phyloP scores from a whole-genome alignment of 225 moss, liverwort and hornwort species.

The Lunularia cruciata region DNA sequence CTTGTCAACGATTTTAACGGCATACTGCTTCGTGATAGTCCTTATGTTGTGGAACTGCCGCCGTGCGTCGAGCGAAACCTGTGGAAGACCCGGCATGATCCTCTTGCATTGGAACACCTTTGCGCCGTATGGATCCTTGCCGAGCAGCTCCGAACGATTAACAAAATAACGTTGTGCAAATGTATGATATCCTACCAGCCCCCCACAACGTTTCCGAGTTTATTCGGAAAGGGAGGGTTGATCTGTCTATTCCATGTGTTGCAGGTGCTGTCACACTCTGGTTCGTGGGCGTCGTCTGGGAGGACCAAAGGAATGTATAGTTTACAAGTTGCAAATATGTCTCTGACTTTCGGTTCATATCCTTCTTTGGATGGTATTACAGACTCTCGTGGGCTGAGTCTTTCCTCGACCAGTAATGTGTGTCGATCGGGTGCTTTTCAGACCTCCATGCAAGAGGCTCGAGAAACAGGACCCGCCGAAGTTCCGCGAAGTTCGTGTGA shows the following conservation, averaged over 20 bases:
- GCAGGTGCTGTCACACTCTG: conserved; percentile 7
- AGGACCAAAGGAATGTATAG: conserved; percentile 5
- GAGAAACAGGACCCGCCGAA: background rate
- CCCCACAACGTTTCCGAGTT: background rate
- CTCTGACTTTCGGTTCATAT: conserved; percentile 11
- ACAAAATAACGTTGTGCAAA: conserved; percentile 10
- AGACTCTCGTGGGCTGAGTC: conserved; percentile 11
- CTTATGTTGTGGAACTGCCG: conserved; percentile 1
- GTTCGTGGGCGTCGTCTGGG: conserved; percentile 21
- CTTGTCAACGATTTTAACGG: conserved; percentile 19
- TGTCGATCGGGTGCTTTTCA: background rate
- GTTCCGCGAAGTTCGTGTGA: conserved; percentile 12
- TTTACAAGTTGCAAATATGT: conserved; percentile 13
- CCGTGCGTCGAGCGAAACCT: conserved; percentile 16
- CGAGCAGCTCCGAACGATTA: conserved; percentile 11
- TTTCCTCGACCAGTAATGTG: conserved; percentile 13
- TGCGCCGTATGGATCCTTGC: background rate
- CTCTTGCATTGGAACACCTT: conserved; percentile 20
- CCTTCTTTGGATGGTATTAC: conserved; percentile 17
- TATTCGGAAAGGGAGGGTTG: conserved; percentile 5
- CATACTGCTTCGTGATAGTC: background rate
- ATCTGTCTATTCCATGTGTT: conserved; percentile 14
- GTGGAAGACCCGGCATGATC: conserved; percentile 4
- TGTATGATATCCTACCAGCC: conserved; percentile 12
- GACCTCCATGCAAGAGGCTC: background rate